Evolutionary conservation across 2,329 filamentous ascomycete species (phyloP), one percentile per base, ranked within the genome.

Genomic region (Stromatinia cepivora): DNA sequence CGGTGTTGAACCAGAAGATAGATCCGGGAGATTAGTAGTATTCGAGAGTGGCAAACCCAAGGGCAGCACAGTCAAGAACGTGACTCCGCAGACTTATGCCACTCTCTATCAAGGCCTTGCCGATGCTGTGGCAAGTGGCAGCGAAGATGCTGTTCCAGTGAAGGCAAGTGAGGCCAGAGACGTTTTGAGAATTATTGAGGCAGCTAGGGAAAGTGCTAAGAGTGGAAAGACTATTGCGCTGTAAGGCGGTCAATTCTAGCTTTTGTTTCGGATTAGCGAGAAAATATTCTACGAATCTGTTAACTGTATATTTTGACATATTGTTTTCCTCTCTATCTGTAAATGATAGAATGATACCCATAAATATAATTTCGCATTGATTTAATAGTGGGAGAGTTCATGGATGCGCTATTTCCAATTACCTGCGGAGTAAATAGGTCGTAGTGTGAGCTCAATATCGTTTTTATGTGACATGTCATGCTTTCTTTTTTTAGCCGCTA

Each of bases 61-160:
- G 64, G 63, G 84, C 67, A 81, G 83, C 66, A 78, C 81, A 1
- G 82, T 83, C 54, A 86, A 87, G 1, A 90, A 88, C 3, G 81
- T 90, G 3, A 81, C 88, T 76, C 88, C 90, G 0, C 79, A 84
- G 70, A 93, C 90, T 4, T 95, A 92, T 78, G 82, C 82, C 31
- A 85, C 86, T 74, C 90, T 92, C 72, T 94, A 94, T 79, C 79
- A 80, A 39, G 79, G 80, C 66, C 80, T 88, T 70, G 85, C 82
- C 4, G 81, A 82, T 56, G 85, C 86, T 50, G 76, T 88, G 62
- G 77, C 77, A n/a, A 72, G 71, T 66, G 76, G 77, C 45, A 84
- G 84, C n/a, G 79, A 84, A 73, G 82, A 80, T 0, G 80, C 82
- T 10, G 80, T 87, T 36, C 85, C 86, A 3, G 86, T 86, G 17